Evolutionary conservation across 75 land plant species (phyloP), one percentile per base, ranked within the genome.

Genomic region (Pinus tabuliformis): DNA sequence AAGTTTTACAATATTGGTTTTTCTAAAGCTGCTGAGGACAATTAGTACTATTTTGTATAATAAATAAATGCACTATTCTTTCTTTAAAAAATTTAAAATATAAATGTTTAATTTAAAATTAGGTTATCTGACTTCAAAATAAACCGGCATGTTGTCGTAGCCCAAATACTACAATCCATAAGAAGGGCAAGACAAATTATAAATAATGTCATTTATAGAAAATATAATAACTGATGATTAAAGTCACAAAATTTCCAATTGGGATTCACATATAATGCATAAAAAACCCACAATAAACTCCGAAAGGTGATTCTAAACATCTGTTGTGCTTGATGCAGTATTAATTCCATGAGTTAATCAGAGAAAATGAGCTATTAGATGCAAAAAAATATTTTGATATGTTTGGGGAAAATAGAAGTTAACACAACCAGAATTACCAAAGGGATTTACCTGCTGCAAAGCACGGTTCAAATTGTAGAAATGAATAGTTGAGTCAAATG

Each of bases 401-500:
- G 18, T 26, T 39, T 12, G 16, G 54, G 61, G 26, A 75, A 74
- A 60, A 22, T 66, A 17, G 4, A 57, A 17, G 39, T 57, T 6
- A 21, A 16, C 26, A 78, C 42, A 11, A 57, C 4, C 56, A 49
- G 42, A 54, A 3, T 26, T 28, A 61, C 36, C 52, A 58, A n/a
- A 45, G n/a, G 14, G n/a, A 68, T 57, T 18, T 73, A 97, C 99
- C 95, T 95, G 98, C 75, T 97, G 99, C 76, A 88, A 73, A 42
- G 84, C 89, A 52, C 91, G 85, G 79, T 87, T 92, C 57, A 97
- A 70, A 79, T 88, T 97, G 84, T 94, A 97, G 77, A 97, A 97
- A 79, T 97, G 99, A 58, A 97, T 83, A 36, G 90, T 91, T 5
- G 93, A 89, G 77, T 97, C 99, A 92, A 92, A 97, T 59, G 99